Conservation (phyloP, 495 filamentous ascomycete genomes). For the Neurospora discreta region DNA sequence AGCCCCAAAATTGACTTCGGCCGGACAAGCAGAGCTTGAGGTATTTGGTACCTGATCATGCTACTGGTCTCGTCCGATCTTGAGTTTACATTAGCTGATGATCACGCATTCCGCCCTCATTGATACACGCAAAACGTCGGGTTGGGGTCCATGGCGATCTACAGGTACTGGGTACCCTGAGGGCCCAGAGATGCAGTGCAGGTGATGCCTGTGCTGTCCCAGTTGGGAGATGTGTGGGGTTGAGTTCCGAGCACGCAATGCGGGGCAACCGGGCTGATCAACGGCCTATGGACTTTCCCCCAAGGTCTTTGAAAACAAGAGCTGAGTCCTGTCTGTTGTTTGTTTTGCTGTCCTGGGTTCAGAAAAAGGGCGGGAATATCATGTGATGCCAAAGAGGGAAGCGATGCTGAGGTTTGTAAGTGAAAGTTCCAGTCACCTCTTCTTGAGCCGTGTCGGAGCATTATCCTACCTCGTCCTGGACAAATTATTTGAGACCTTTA, state of each 20-base stretch:
- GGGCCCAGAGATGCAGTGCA: neutral
- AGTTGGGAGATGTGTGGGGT: slow-evolving; percentile 16
- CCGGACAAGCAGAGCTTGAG: neutral
- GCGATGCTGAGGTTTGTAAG: neutral
- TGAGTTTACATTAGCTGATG: neutral
- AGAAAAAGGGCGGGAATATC: neutral
- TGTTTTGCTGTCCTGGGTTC: neutral
- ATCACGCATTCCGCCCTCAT: neutral
- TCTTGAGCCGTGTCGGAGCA: neutral
- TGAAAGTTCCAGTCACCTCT: neutral
- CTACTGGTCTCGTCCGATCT: neutral
- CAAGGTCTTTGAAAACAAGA: too few species aligned
- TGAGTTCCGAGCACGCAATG: slow-evolving; percentile 24
- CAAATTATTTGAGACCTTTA: too few species aligned
- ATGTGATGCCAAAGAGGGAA: neutral
- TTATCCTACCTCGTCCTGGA: neutral
- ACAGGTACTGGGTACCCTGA: neutral
- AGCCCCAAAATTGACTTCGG: neutral
- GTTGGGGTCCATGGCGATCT: neutral
- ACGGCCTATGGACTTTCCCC: neutral
- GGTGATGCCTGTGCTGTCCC: slow-evolving; percentile 2
- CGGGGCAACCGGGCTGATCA: slow-evolving; percentile 9
- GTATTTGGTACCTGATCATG: neutral
- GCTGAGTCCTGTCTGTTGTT: neutral
- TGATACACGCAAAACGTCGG: neutral